These are phyloP conservation scores for Aspergillus aculeatus DNA, from an alignment of 2,329 filamentous ascomycete species.

Conservation along the genomic window DNA sequence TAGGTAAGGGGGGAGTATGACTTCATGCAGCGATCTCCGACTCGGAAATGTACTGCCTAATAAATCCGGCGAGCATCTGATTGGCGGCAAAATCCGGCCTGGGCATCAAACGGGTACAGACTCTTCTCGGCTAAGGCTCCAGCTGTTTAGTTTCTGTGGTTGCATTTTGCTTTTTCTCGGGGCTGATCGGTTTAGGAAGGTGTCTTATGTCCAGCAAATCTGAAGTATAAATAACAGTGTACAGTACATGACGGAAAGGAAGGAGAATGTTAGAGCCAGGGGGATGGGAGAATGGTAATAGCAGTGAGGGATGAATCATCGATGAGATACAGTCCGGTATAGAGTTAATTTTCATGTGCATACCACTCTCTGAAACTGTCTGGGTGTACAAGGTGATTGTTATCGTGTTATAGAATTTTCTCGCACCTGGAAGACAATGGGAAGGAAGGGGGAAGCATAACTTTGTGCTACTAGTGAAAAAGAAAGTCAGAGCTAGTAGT, in stretches of 20 bases:
- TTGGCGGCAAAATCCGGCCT: not conserved
- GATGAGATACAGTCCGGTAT: too few species aligned
- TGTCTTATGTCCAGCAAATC: too few species aligned
- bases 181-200: too few species aligned
- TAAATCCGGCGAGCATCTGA: not conserved
- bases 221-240: too few species aligned
- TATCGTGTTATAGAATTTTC: not conserved
- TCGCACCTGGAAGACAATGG: not conserved
- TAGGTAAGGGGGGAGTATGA: not conserved
- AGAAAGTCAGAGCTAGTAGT: not conserved
- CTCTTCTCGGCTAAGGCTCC: not conserved
- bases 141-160: too few species aligned
- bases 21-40: not conserved
- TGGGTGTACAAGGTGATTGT: not conserved
- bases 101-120: not conserved
- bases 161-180: too few species aligned
- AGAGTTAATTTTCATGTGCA: too few species aligned
- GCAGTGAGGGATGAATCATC: too few species aligned
- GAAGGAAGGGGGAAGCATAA: not conserved
- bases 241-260: too few species aligned
- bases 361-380: not conserved
- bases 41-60: not conserved
- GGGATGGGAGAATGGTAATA: too few species aligned
- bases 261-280: too few species aligned
- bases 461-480: not conserved